These are phyloP conservation scores for Yamadazyma akitaensis DNA, from an alignment of 805 yeast genomes.

Conservation along the genomic window DNA sequence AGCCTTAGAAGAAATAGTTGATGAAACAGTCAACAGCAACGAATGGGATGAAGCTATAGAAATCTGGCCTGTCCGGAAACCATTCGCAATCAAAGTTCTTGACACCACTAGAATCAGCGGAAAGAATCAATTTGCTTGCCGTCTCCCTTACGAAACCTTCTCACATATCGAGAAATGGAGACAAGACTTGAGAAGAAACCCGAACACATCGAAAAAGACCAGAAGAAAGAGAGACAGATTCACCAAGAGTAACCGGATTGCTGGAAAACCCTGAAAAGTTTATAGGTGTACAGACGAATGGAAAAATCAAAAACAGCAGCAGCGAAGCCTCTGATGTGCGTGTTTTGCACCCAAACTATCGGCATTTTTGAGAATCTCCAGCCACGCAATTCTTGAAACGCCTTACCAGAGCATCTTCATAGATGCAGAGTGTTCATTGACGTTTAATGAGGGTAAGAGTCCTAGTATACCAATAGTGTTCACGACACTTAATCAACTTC, in stretches of 20 bases:
- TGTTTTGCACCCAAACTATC: no score
- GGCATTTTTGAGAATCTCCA: no score
- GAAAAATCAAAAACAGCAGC: no score
- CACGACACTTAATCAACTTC: no score
- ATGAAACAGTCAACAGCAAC: background rate
- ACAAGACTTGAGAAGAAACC: conserved; percentile 1
- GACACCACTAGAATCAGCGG: background rate
- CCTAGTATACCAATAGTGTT: no score
- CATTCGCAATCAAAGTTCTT: background rate
- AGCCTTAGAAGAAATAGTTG: background rate
- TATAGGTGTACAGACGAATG: background rate
- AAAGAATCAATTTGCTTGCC: background rate
- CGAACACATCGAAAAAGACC: conserved; percentile 2
- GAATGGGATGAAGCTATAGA: background rate
- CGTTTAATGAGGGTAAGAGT: no score
- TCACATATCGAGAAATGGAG: background rate
- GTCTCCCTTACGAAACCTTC: background rate
- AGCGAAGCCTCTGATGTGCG: no score
- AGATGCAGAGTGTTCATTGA: no score
- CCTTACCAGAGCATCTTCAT: no score
- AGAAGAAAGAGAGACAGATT: background rate
- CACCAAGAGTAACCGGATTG: background rate
- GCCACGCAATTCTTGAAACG: no score
- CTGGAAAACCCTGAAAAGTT: background rate
- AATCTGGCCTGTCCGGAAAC: background rate